phyloP scores from a whole-genome alignment of 2,329 filamentous ascomycete genomes.

The Microdochium paspali region DNA sequence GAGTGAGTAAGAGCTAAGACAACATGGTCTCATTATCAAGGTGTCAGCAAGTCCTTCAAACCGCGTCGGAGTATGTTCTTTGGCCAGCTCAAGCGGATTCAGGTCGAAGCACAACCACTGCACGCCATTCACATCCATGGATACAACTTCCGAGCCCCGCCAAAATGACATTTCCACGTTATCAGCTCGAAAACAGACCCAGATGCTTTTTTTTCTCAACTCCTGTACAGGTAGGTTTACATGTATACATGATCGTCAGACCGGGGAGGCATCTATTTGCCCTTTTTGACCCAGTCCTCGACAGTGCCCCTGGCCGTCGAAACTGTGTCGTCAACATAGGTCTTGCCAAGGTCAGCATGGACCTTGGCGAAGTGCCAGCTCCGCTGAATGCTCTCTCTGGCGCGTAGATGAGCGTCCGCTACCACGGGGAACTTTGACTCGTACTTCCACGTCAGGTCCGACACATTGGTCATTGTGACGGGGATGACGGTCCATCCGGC shows the following conservation, averaged over 20 bases:
- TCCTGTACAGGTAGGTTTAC: background rate
- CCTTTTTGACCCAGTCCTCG: conserved; percentile 88
- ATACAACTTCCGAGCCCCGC: too few species aligned
- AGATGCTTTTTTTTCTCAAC: too few species aligned
- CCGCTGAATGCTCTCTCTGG: conserved; percentile 59
- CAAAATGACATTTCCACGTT: too few species aligned
- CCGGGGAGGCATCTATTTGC: conserved; percentile 46
- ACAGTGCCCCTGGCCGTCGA: conserved; percentile 64
- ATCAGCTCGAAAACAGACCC: background rate
- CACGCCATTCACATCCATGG: too few species aligned
- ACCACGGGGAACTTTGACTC: conserved; percentile 82
- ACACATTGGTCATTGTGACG: conserved; percentile 82
- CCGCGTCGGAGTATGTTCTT: too few species aligned
- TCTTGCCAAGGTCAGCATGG: conserved; percentile 61
- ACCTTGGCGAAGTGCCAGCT: conserved; percentile 66
- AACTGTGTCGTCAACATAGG: conserved; percentile 74
- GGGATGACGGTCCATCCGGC: conserved; percentile 81
- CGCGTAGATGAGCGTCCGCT: conserved; percentile 68
- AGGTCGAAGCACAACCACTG: too few species aligned
- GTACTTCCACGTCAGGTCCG: conserved; percentile 81
- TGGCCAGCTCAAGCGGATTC: too few species aligned
- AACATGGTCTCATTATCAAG: too few species aligned
- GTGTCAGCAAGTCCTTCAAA: too few species aligned
- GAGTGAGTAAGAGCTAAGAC: too few species aligned
- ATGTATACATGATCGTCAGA: background rate